Evolutionary conservation across 2,329 filamentous ascomycete genomes (phyloP).

Genomic region (Fusarium beomiforme): DNA sequence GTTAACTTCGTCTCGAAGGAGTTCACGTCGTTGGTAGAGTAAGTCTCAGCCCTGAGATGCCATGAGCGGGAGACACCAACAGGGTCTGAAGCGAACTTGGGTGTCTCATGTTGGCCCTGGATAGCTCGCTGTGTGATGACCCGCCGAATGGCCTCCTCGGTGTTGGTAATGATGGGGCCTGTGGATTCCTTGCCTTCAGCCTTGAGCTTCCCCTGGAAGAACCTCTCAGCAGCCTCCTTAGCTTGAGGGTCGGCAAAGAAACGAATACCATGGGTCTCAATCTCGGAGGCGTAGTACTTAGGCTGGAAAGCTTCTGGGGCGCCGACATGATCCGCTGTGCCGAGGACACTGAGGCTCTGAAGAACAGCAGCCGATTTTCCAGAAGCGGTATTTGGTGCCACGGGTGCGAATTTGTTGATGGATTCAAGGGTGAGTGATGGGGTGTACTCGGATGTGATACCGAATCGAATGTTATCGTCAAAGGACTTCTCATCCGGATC

Average conservation of each 20-base stretch:
- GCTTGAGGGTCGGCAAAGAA: slow-evolving; percentile 42
- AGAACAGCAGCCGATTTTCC: slow-evolving; percentile 49
- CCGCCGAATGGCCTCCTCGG: slow-evolving; percentile 48
- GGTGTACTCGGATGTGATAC: slow-evolving; percentile 44
- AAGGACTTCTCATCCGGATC: slow-evolving; percentile 50
- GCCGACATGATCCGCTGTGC: slow-evolving; percentile 49
- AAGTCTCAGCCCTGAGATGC: slow-evolving; percentile 53
- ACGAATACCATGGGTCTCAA: slow-evolving; percentile 40
- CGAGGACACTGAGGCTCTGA: slow-evolving; percentile 50
- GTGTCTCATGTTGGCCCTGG: slow-evolving; percentile 50
- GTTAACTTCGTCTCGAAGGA: slow-evolving; percentile 54
- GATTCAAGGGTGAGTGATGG: slow-evolving; percentile 49
- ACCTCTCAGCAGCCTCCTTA: slow-evolving; percentile 45
- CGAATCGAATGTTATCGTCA: slow-evolving; percentile 50
- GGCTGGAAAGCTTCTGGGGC: slow-evolving; percentile 44
- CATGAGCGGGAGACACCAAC: slow-evolving; percentile 49
- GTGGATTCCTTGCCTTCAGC: slow-evolving; percentile 32
- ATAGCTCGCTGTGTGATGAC: slow-evolving; percentile 49
- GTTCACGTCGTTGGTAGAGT: slow-evolving; percentile 46
- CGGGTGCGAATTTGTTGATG: slow-evolving; percentile 46
- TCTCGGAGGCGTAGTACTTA: slow-evolving; percentile 46
- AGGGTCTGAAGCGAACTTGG: slow-evolving; percentile 47
- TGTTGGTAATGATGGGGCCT: slow-evolving; percentile 45
- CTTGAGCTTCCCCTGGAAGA: slow-evolving; percentile 42
- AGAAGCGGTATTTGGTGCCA: slow-evolving; percentile 40